Conservation (phyloP, 164 flowering plant species). For the Berberis vulgaris region DNA sequence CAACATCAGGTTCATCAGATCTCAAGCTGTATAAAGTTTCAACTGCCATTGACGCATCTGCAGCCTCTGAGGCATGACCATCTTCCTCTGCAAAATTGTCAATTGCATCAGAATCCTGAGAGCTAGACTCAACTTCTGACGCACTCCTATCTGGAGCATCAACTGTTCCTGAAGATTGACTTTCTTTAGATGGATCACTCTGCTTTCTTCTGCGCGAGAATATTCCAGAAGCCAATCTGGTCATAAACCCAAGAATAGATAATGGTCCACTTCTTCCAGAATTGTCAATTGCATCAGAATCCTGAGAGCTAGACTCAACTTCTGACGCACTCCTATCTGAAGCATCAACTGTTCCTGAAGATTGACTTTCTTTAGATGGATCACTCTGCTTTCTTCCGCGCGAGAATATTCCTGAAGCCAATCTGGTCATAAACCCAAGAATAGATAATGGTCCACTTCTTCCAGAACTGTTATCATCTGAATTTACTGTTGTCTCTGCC, state of each 20-base stretch:
- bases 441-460: constrained; percentile 62
- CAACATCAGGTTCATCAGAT: constrained; percentile 22
- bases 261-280: constrained; percentile 20
- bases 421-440: constrained; percentile 67
- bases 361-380: constrained; percentile 23
- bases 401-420: constrained; percentile 72
- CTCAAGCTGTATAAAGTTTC: constrained; percentile 23
- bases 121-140: constrained; percentile 26
- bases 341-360: constrained; percentile 11
- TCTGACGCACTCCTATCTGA: constrained; percentile 20
- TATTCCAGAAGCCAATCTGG: constrained; percentile 71
- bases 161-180: constrained; percentile 15
- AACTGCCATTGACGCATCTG: constrained; percentile 16
- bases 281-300: constrained; percentile 20
- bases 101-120: constrained; percentile 23
- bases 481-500: constrained; percentile 11
- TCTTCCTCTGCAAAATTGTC: constrained; percentile 22
- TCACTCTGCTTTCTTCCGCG: constrained; percentile 43
- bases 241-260: constrained; percentile 72
- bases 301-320: constrained; percentile 33
- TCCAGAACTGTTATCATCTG: constrained; percentile 41
- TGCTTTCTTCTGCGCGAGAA: constrained; percentile 53
- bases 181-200: constrained; percentile 27
- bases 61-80: constrained; percentile 15
- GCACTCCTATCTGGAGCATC: constrained; percentile 18